These are phyloP conservation scores for Gracilaria domingensis DNA, from an alignment of 23 red algal species.

Conservation along the genomic window DNA sequence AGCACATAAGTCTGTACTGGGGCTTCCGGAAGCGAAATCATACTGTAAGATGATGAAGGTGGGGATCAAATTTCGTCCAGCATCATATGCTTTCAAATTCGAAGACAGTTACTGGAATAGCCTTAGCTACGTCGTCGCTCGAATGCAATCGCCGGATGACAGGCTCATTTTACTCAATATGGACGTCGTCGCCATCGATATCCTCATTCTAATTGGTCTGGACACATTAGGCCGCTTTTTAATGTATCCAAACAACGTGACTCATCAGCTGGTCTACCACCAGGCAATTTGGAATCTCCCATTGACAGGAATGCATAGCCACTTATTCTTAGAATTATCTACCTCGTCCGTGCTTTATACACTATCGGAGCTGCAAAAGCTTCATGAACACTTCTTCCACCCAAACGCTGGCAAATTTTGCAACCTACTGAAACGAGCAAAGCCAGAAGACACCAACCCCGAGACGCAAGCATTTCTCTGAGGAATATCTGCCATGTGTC, in stretches of 20 bases:
- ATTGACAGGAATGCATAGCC: not conserved
- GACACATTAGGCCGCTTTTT: not conserved
- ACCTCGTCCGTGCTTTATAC: not conserved
- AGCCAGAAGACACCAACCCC: not conserved
- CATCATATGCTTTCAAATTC: too few species aligned
- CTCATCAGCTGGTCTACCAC: not conserved
- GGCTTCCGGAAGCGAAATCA: too few species aligned
- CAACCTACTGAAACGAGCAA: slow-evolving; percentile 13
- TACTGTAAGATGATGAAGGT: too few species aligned
- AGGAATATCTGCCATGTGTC: not conserved
- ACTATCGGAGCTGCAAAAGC: slow-evolving; percentile 15
- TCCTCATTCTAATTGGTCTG: slow-evolving; percentile 7
- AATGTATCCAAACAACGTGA: slow-evolving; percentile 2
- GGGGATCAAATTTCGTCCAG: too few species aligned
- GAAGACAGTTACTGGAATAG: too few species aligned
- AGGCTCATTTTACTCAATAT: too few species aligned
- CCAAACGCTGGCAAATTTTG: slow-evolving; percentile 27
- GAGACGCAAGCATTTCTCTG: slow-evolving; percentile 12
- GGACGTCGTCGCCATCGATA: not conserved
- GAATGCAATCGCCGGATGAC: not conserved
- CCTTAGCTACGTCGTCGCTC: too few species aligned
- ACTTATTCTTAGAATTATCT: not conserved
- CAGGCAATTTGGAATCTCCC: not conserved
- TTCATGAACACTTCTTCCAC: slow-evolving; percentile 38
- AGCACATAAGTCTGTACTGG: too few species aligned